Evolutionary conservation across 257 asterid genomes (phyloP), one percentile per base, ranked within the genome.

Genomic region (Craterostigma plantagineum): DNA sequence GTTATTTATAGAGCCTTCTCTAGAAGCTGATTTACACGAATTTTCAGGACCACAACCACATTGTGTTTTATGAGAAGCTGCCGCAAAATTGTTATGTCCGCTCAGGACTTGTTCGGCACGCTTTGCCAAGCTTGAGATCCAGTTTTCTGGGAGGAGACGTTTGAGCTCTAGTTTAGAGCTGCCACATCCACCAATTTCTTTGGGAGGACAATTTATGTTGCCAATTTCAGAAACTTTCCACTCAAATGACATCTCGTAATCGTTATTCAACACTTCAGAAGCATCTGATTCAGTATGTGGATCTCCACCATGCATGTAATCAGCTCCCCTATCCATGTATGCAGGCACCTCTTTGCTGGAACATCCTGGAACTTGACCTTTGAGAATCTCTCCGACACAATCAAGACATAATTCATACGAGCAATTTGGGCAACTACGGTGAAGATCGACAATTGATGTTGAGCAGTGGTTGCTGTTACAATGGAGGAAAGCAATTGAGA

Each of bases 371-470:
- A 66, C 46, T 46, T 49, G 68, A 45, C 77, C 71, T 37, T 52
- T 52, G 18, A 75, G 72, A 34, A 87, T 71, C 67, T 87, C 93
- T 42, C 51, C 53, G 62, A 73, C 72, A 65, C 98, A 87, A 16
- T 63, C 55, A 48, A 90, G 65, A 61, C 98, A 90, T 14, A 90
- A 72, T 70, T 90, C 98, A 14, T 74, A 90, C 10, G 72, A 64
- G 72, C 98, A 90, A 17, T 49, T 61, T 38, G 91, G 77, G 69
- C 98, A 90, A 48, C 93, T 70, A 56, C 92, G 67, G 50, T 90
- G 98, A 61, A 90, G 91, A 75, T 90, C 98, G 17, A 79, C 56
- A n/a, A 90, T 82, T 56, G 98, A 90, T 35, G 98, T 90, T 53
- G 86, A 72, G 61, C 98, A 90, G 46, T 70, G 70, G 59, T 90